These are phyloP conservation scores for Ceratobasidium sp. DNA, from an alignment of 1,284 basidiomycete species.

Conservation along the genomic window DNA sequence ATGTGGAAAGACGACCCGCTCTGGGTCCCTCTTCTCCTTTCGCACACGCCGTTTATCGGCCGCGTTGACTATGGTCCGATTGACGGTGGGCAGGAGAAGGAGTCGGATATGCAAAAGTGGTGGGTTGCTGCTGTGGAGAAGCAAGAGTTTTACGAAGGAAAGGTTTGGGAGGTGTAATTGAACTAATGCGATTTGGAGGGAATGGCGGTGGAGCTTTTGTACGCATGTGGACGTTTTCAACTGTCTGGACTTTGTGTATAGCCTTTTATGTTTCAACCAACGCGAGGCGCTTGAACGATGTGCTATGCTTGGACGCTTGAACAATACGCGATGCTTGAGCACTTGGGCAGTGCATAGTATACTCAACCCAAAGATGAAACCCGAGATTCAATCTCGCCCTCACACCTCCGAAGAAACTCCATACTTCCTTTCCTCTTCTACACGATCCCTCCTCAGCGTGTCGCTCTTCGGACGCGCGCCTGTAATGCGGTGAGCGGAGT, in stretches of 20 bases:
- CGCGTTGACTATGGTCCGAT: slow-evolving; percentile 61
- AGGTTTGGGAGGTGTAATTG: slow-evolving; percentile 20
- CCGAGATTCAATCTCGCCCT: no score
- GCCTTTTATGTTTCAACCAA: no score
- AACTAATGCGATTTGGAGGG: background rate
- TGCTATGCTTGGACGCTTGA: no score
- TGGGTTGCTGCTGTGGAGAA: slow-evolving; percentile 32
- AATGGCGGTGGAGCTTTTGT: background rate
- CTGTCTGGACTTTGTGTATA: no score
- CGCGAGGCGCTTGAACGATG: no score
- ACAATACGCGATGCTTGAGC: no score
- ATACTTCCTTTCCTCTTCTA: no score
- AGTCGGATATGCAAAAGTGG: slow-evolving; percentile 41
- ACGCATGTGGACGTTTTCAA: no score
- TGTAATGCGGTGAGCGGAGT: background rate
- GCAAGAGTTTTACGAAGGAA: background rate
- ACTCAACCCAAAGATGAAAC: no score
- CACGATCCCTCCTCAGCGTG: background rate
- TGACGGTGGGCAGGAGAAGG: slow-evolving; percentile 13
- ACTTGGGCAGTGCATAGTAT: no score
- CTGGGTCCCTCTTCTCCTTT: slow-evolving; percentile 66
- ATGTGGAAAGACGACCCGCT: slow-evolving; percentile 72
- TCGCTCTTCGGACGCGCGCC: background rate
- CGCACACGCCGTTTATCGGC: slow-evolving; percentile 60
- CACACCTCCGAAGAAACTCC: background rate